Conservation (phyloP, 75 land plant species). For the Ceratopteris richardii region DNA sequence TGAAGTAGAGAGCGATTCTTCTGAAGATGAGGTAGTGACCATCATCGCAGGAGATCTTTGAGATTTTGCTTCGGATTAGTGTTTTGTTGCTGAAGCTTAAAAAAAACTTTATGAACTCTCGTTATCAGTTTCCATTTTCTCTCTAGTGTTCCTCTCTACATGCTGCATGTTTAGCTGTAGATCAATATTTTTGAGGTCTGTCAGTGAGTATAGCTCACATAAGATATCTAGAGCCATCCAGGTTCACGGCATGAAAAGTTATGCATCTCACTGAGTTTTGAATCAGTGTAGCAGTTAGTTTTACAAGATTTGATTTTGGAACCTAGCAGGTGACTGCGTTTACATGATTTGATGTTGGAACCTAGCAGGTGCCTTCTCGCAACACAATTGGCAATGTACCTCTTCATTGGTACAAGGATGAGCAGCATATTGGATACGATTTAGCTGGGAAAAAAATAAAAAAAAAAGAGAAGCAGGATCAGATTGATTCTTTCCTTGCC, state of each 20-base stretch:
- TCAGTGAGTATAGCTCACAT: too few relatives aligned
- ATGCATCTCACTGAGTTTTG: too few relatives aligned
- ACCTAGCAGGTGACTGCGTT: neutral
- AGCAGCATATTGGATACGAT: constrained; percentile 94
- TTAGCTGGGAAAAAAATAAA: constrained; percentile 70
- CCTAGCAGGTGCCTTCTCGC: constrained; percentile 50
- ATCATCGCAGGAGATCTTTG: neutral
- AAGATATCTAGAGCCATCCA: too few relatives aligned
- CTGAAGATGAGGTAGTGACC: constrained; percentile 73
- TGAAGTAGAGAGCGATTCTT: constrained; percentile 81
- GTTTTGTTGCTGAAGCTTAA: neutral
- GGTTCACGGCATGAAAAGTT: too few relatives aligned
- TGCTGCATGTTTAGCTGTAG: too few relatives aligned
- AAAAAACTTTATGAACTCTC: neutral
- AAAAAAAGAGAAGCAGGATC: constrained; percentile 64
- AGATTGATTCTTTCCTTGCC: constrained; percentile 65
- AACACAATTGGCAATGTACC: constrained; percentile 96
- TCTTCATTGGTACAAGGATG: constrained; percentile 79
- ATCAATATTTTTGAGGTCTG: too few relatives aligned
- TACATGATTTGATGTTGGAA: neutral
- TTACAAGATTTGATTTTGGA: neutral
- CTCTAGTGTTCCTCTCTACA: neutral
- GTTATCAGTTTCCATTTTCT: neutral
- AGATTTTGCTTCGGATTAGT: neutral
- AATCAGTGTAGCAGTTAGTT: too few relatives aligned